Evolutionary conservation across 1,284 basidiomycete species (phyloP).

Genomic region (Fomitopsis schrenkii): DNA sequence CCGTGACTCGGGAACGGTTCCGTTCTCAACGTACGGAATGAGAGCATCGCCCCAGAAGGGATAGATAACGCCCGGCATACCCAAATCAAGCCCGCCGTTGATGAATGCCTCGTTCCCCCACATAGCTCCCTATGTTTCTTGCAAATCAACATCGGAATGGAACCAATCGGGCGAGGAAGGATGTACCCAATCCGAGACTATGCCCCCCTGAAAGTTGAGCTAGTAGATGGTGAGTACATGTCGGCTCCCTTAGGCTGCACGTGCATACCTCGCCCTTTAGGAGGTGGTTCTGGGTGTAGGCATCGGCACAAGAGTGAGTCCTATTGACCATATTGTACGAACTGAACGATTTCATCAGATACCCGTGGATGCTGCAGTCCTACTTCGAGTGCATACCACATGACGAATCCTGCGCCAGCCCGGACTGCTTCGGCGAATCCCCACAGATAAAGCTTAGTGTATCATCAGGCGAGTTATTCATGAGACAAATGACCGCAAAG

Average conservation of each 20-base stretch:
- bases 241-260: no score
- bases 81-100: slow-evolving; percentile 55
- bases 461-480: no score
- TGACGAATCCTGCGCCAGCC: not conserved
- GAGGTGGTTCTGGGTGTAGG: slow-evolving; percentile 60
- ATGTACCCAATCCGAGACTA: slow-evolving; percentile 22
- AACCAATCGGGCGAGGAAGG: not conserved
- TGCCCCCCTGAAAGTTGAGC: slow-evolving; percentile 50
- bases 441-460: not conserved
- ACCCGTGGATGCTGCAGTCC: no score
- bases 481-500: no score
- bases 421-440: not conserved
- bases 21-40: slow-evolving; percentile 25
- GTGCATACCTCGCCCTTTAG: slow-evolving; percentile 65
- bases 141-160: not conserved
- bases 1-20: slow-evolving; percentile 57
- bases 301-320: slow-evolving; percentile 66
- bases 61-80: slow-evolving; percentile 3
- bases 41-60: not conserved
- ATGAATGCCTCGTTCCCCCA: slow-evolving; percentile 37
- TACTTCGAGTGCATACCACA: not conserved
- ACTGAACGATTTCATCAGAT: no score
- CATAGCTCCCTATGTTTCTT: slow-evolving; percentile 32
- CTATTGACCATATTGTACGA: slow-evolving; percentile 44
- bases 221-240: not conserved